Base-by-base conservation (phyloP, 495 filamentous ascomycete species). In the Cladorrhinum samala region DNA sequence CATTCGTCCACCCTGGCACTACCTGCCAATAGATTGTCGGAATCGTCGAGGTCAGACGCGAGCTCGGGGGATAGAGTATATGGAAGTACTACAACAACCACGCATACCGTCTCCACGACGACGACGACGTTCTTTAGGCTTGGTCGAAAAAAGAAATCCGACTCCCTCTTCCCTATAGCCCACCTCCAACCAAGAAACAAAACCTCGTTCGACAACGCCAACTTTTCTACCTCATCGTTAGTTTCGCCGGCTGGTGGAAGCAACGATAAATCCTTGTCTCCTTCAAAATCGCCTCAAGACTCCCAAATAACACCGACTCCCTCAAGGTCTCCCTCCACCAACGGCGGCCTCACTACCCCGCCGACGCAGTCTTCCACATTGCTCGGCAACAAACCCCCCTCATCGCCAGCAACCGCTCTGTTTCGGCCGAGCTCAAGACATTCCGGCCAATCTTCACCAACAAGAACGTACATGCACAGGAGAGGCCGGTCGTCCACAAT, bases 41-140 rank as follows among this genome's bases (percentile, higher is more conserved):
- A 96, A 55, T 96, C 93, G 0, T 95, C 91, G 19, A 83, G 89
- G 48, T 96, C 92, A 17, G 91, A 96, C 64, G 85, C 82, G 23
- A 94, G 91, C 67, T 83, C 84, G 9, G 83, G 78, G n/a, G 90
- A 95, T 27, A 85, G 83, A 39, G 74, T 81, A 4, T 83, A 77
- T 59, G 77, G 79, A 40, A 81, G 79, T 36, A 83, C 80, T 3
- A 82, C 81, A 7, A 86, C 80, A 20, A 82, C 66, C 5, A 69
- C 83, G 21, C 82, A 80, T 51, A 81, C 78, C 2, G 70, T 81
- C n/a, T 80, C 80, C 25, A 83, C 78, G 13, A 83, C 78, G 13
- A 81, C 80, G 20, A 85, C 78, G 55, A 87, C 77, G 42, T 85
- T 93, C 66, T 96, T 96, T 64, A 84, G 83, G 38, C 76, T 97